phyloP scores from a whole-genome alignment of 2,329 filamentous ascomycete species.

The Ceratocystis lukuohia region DNA sequence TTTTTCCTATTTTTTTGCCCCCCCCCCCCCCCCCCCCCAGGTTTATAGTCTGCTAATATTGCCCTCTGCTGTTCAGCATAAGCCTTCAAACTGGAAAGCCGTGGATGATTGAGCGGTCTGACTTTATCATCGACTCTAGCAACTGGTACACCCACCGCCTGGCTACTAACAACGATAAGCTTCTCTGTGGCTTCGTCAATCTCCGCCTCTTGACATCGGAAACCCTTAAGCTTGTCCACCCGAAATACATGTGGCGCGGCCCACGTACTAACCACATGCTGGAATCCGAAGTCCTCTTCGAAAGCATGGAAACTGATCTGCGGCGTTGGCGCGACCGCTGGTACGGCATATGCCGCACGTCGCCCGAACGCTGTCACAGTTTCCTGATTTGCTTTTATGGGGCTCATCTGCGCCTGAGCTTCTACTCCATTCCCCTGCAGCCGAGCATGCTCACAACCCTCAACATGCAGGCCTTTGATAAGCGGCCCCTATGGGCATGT shows the following conservation, averaged over 20 bases:
- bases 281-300: slow-evolving; percentile 22
- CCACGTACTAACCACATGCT: slow-evolving; percentile 21
- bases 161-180: slow-evolving; percentile 26
- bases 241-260: slow-evolving; percentile 21
- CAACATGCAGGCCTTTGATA: slow-evolving; percentile 21
- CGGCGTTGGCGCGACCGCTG: slow-evolving; percentile 23
- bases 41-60: neutral
- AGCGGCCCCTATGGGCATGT: slow-evolving; percentile 26
- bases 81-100: slow-evolving; percentile 32
- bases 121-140: slow-evolving; percentile 28
- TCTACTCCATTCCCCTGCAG: slow-evolving; percentile 29
- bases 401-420: slow-evolving; percentile 28
- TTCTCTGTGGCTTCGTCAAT: slow-evolving; percentile 29
- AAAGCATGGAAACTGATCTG: slow-evolving; percentile 22
- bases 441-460: slow-evolving; percentile 23
- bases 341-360: slow-evolving; percentile 19
- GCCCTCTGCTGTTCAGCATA: slow-evolving; percentile 24
- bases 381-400: slow-evolving; percentile 31
- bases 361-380: slow-evolving; percentile 24
- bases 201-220: slow-evolving; percentile 29
- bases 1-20: too few relatives aligned
- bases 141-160: slow-evolving; percentile 26
- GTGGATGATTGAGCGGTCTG: slow-evolving; percentile 30
- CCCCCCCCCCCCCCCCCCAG: too few relatives aligned
- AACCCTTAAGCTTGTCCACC: slow-evolving; percentile 20